Evolutionary conservation across 2,329 filamentous ascomycete genomes (phyloP), one percentile per base, ranked within the genome.

Genomic region (Hypoxylon sp.): DNA sequence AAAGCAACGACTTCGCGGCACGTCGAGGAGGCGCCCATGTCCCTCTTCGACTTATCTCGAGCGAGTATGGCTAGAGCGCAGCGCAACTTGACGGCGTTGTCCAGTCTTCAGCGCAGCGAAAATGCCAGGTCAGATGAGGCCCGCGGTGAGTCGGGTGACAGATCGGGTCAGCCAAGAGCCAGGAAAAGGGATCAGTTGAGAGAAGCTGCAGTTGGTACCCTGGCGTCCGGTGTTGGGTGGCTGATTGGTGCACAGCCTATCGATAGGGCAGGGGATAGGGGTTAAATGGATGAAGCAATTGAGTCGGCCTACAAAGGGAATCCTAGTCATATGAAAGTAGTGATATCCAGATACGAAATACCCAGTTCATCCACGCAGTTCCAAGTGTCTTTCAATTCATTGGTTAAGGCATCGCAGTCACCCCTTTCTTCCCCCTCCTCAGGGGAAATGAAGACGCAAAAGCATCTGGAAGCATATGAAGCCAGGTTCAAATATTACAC

Each of bases 141-240:
- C 32, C 53, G 59, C 5, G 66, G 60, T 49, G 61, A 60, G 18
- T 1, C 80, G 3, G 74, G 75, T 8, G 72, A 71, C 24, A 71
- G 70, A 26, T 56, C 60, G 5, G 75, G 76, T 9, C 68, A 72
- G 61, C 63, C 74, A 64, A 82, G 62, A 60, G 82, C 86, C 36
- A 85, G 92, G 71, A 94, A 90, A 81, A 84, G 92, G 70, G 92
- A 95, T 75, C 89, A 91, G 76, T 73, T 91, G 40, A 82, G 87
- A 67, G 88, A 90, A 64, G 89, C 84, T 33, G 89, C 89, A 7
- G 87, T 89, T 58, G 88, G 87, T n/a, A 89, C 88, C 1, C 75
- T 91, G 48, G 89, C 89, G 2, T 88, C 86, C 44, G 87, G 89
- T 16, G 85, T 91, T 22, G 88, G 89, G 0, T 91, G 89, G 89